These are phyloP conservation scores for Fusarium odoratissimum DNA, from an alignment of 2,329 filamentous ascomycete genomes.

Conservation along the genomic window DNA sequence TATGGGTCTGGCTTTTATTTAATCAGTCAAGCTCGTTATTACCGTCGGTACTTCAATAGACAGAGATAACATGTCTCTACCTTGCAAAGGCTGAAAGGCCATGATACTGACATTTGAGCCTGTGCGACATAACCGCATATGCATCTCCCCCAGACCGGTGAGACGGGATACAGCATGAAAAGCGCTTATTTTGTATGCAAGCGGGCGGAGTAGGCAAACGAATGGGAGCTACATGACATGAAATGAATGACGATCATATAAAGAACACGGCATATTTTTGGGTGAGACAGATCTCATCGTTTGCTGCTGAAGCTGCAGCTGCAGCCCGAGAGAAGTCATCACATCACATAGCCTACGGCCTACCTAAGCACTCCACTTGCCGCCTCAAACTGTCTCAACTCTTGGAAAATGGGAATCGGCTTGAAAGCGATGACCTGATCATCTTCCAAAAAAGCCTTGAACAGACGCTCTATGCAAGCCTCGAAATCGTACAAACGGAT, in stretches of 20 bases:
- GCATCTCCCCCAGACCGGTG: slow-evolving; percentile 7
- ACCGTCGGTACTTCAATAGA: neutral
- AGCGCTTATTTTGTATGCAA: neutral
- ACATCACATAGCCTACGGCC: neutral
- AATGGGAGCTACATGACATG: neutral
- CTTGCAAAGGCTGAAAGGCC: neutral
- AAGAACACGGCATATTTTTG: neutral
- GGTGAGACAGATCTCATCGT: slow-evolving; percentile 5
- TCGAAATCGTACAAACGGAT: slow-evolving; percentile 1
- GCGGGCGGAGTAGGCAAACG: neutral
- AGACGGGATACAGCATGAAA: slow-evolving; percentile 11
- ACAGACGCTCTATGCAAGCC: neutral
- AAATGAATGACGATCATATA: neutral
- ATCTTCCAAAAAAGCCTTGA: neutral
- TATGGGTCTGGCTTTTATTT: neutral
- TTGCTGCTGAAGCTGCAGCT: slow-evolving; percentile 1
- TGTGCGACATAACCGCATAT: neutral
- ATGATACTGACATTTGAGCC: neutral
- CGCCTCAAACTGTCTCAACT: neutral
- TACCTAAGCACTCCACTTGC: neutral
- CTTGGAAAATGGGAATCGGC: neutral
- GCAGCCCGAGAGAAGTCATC: neutral
- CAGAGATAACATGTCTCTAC: neutral
- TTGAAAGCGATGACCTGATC: neutral
- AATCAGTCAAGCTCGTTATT: neutral